Conservation (phyloP, 139 green algal genomes). For the Trebouxia sp. region DNA sequence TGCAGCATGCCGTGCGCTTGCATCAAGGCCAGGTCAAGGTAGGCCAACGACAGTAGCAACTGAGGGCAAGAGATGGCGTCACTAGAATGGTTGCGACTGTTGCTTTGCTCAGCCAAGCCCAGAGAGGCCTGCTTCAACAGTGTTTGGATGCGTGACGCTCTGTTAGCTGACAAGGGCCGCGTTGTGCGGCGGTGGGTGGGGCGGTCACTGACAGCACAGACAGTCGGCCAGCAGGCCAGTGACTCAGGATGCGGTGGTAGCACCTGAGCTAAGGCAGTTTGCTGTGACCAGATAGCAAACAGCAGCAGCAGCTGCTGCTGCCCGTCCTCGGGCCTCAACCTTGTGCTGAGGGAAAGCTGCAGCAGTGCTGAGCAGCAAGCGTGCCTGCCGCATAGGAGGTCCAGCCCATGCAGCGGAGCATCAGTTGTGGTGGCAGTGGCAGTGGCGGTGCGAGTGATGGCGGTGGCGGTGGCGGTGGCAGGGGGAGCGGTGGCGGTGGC, state of each 20-base stretch:
- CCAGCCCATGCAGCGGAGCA: background rate
- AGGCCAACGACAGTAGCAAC: too few relatives aligned
- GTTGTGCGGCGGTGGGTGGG: background rate
- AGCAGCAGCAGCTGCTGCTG: background rate
- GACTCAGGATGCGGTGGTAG: background rate
- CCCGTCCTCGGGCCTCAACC: background rate
- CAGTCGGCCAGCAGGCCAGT: background rate
- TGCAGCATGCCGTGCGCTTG: background rate
- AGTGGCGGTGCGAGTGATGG: background rate
- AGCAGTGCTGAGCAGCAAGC: background rate
- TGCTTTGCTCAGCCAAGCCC: too few relatives aligned
- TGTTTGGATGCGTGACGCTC: too few relatives aligned
- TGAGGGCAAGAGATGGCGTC: too few relatives aligned
- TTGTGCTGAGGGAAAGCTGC: background rate
- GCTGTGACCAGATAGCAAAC: background rate
- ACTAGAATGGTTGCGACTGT: too few relatives aligned
- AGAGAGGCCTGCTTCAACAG: too few relatives aligned
- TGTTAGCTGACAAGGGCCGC: too few relatives aligned
- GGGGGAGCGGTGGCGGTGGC: too few relatives aligned
- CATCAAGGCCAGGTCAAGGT: too few relatives aligned
- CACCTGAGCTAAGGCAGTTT: background rate
- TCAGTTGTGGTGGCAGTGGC: too few relatives aligned
- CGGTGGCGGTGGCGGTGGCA: too few relatives aligned
- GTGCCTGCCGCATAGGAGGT: background rate
- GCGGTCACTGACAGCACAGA: background rate